A percentile compares a stretch with the other conserved stretches of the same genome.
Conservation (phyloP, 805 yeast species). For the Saturnispora bothae region DNA sequence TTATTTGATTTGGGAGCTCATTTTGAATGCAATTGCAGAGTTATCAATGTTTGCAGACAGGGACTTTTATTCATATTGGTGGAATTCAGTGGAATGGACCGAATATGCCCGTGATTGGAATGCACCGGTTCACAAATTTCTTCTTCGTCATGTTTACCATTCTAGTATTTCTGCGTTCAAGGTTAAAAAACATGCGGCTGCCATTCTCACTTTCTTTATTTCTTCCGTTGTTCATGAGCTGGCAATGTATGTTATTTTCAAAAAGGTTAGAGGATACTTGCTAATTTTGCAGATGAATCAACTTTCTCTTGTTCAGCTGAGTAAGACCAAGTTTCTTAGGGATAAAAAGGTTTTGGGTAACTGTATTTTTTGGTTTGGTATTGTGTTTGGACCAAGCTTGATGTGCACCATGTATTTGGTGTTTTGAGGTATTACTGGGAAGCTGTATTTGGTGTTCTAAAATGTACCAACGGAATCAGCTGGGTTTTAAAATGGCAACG, state of each 20-base stretch:
- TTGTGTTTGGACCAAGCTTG: constrained; percentile 80
- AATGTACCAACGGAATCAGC: too few species aligned
- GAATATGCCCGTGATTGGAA: constrained; percentile 94
- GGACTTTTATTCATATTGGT: constrained; percentile 93
- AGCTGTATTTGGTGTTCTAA: too few species aligned
- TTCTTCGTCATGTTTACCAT: constrained; percentile 89
- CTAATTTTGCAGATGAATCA: constrained; percentile 79
- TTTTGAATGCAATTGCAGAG: constrained; percentile 83
- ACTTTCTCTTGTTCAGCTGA: constrained; percentile 62
- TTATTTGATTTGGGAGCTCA: constrained; percentile 92
- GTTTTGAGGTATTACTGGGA: too few species aligned
- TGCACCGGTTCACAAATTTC: constrained; percentile 80
- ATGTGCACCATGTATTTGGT: constrained; percentile 77
- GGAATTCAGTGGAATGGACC: constrained; percentile 92
- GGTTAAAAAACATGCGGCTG: constrained; percentile 56
- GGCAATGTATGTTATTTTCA: constrained; percentile 83
- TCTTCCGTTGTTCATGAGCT: constrained; percentile 83
- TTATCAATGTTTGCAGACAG: constrained; percentile 80
- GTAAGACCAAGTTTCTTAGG: constrained; percentile 48
- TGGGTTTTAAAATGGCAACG: too few species aligned
- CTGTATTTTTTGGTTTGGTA: constrained; percentile 83
- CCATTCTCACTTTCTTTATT: constrained; percentile 65
- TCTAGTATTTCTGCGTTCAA: constrained; percentile 70
- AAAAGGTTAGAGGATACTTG: constrained; percentile 69
- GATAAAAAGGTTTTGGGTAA: constrained; percentile 59